Evolutionary conservation across 805 yeast genomes (phyloP).

Genomic region (Spathaspora sp.): DNA sequence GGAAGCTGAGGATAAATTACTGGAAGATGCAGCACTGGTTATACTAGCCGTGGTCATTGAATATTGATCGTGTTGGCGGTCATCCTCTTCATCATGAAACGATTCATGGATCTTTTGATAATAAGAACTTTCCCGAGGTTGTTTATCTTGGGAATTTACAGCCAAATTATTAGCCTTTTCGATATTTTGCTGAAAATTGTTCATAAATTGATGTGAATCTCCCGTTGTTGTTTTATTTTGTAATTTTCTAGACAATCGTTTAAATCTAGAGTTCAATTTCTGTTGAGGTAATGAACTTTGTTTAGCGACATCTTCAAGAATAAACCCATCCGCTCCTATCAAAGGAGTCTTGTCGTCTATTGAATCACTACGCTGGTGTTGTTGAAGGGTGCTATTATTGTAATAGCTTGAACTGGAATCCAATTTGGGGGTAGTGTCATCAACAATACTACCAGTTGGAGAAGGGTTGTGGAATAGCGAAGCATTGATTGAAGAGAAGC

Average conservation of each 20-base stretch:
- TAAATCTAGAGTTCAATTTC: constrained; percentile 31
- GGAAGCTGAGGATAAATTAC: constrained; percentile 3
- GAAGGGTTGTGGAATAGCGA: constrained; percentile 21
- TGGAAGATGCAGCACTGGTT: not conserved
- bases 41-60: not conserved
- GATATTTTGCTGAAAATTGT: constrained; percentile 35
- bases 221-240: constrained; percentile 31
- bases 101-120: constrained; percentile 29
- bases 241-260: constrained; percentile 33
- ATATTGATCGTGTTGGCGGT: not conserved
- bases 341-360: constrained; percentile 30
- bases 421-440: constrained; percentile 22
- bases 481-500: constrained; percentile 32
- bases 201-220: constrained; percentile 39
- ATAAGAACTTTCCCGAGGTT: constrained; percentile 8
- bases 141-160: not conserved
- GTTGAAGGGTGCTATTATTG: too few relatives aligned
- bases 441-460: constrained; percentile 7
- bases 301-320: constrained; percentile 1
- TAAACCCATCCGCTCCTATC: constrained; percentile 9
- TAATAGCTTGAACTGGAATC: constrained; percentile 6
- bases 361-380: not conserved
- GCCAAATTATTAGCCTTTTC: constrained; percentile 15
- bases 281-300: constrained; percentile 23
- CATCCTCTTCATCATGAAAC: constrained; percentile 4